Conservation (phyloP, 805 yeast genomes). For the Tetrapisispora namnaoensis region DNA sequence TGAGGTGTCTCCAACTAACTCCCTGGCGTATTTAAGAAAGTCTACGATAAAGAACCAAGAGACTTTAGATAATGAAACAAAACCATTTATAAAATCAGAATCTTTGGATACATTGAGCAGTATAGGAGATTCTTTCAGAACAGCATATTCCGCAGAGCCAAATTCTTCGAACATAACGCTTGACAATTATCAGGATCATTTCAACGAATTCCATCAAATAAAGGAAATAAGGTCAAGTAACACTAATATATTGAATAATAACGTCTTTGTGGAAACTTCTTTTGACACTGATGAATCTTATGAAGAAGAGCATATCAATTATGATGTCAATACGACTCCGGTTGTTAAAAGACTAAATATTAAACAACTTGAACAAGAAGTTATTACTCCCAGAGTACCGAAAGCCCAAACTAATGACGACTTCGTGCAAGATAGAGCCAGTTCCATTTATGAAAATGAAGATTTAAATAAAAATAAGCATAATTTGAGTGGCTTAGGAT, state of each 20-base stretch:
- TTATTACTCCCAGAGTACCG: background rate
- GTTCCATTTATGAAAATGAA: background rate
- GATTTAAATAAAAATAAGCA: background rate
- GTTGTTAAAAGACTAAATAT: background rate
- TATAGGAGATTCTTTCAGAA: slow-evolving; percentile 4
- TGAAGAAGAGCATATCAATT: background rate
- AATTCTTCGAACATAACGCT: background rate
- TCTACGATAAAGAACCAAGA: background rate
- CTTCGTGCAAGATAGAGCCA: background rate
- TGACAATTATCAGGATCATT: background rate
- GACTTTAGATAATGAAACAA: background rate
- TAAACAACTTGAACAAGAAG: background rate
- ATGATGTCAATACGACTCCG: background rate
- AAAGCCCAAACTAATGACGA: background rate
- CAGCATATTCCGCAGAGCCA: slow-evolving; percentile 3
- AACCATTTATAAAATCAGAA: background rate
- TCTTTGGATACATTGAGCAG: slow-evolving; percentile 1
- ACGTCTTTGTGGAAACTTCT: background rate
- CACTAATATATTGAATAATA: background rate
- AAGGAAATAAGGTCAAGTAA: background rate
- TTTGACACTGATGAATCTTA: background rate
- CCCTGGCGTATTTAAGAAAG: slow-evolving; percentile 3
- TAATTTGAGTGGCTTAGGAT: background rate
- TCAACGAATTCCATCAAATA: background rate
- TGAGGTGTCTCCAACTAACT: slow-evolving; percentile 10